These are phyloP conservation scores for Bonnemaisonia californica DNA, from an alignment of 31 red algal species.

Conservation along the genomic window DNA sequence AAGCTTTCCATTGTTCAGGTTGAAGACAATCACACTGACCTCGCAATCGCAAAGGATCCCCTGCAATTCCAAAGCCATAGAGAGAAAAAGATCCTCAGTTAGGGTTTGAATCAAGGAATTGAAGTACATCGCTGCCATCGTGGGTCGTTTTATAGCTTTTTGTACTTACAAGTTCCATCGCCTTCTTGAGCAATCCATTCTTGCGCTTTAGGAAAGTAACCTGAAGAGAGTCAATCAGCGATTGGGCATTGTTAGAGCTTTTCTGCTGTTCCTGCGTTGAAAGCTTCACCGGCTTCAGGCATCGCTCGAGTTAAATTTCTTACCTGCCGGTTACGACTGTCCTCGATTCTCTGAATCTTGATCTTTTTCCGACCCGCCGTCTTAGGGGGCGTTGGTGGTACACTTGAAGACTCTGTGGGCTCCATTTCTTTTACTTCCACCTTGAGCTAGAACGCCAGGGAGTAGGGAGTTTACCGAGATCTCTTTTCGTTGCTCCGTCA, in stretches of 20 bases:
- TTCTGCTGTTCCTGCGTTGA: neutral
- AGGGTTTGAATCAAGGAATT: neutral
- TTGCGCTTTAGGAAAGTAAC: slow-evolving; percentile 84
- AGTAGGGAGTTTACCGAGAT: neutral
- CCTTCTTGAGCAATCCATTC: slow-evolving; percentile 90
- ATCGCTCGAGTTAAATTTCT: neutral
- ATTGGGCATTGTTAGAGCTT: neutral
- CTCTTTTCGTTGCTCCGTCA: neutral
- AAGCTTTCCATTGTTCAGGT: slow-evolving; percentile 79
- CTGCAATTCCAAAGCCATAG: neutral
- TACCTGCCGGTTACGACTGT: slow-evolving; percentile 64
- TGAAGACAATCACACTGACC: slow-evolving; percentile 80
- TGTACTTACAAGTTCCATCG: slow-evolving; percentile 78
- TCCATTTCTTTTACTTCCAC: slow-evolving; percentile 5
- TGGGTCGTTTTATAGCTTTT: neutral
- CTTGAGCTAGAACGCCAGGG: neutral
- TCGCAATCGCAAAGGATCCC: slow-evolving; percentile 85
- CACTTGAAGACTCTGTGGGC: neutral
- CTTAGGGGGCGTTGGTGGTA: slow-evolving; percentile 37
- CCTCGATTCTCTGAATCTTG: slow-evolving; percentile 60
- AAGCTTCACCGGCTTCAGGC: neutral
- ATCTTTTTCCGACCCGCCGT: slow-evolving; percentile 62
- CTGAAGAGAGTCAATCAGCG: slow-evolving; percentile 1
- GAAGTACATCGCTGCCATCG: neutral
- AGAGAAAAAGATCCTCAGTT: neutral